Evolutionary conservation across 805 yeast genomes (phyloP), one percentile per base, ranked within the genome.

Genomic region (Metschnikowia peoriensis): DNA sequence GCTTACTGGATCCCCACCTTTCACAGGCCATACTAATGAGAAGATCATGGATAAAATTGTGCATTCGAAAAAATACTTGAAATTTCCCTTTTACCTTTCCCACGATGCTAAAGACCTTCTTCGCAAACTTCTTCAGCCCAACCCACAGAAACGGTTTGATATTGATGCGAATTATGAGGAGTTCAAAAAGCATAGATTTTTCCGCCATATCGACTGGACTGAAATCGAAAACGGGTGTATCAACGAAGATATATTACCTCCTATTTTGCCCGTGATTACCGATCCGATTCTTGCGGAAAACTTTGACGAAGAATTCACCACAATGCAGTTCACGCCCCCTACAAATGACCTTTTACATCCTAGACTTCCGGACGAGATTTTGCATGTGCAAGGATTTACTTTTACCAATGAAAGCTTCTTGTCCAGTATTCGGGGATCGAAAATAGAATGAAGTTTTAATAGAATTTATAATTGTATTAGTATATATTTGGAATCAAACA

Each of bases 1-100:
- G 79, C 73, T 90, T 47, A 85, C 92, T 0, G 97, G 97, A 0
- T 78, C 84, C 45, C 96, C 97, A 0, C 97, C 97, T 1, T 89
- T 88, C 67, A 87, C 94, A 0, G 97, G 97, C 3, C 85, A 80
- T 50, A 88, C 86, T 61, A 86, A 87, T 62, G 85, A 86, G 64
- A 80, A 79, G 43, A 88, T 90, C 32, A 78, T 87, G 71, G 89
- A 86, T 56, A 90, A 89, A 66, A 85, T 90, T 32, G 74, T 81
- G 41, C 78, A 85, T 49, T 70, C 79, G 22, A 88, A 89, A 56
- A 85, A 84, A 56, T 37, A 52, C 47, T 71, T 85, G 38, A 81
- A 77, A 50, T 72, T 85, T 41, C 97, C 97, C 0, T 86, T 81
- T 63, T 90, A 89, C 64, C 71, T 91, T 35, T 82, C 94, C 4